phyloP scores from a whole-genome alignment of 1,284 basidiomycete genomes.

The Ustilago hordei region DNA sequence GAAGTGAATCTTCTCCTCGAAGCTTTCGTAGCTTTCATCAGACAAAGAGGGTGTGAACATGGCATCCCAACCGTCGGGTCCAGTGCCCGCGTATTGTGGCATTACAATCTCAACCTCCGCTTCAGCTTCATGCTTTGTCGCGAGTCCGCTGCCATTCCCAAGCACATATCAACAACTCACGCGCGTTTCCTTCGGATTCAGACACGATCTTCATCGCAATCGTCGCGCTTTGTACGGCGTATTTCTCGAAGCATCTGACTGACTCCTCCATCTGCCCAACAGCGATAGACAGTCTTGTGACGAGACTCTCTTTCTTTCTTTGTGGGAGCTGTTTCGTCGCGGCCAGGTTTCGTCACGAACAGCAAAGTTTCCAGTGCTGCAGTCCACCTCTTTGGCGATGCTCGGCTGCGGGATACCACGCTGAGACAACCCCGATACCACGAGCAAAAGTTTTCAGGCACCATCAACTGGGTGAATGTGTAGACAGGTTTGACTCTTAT shows the following conservation, averaged over 20 bases:
- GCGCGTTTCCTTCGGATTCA: neutral
- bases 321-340: neutral
- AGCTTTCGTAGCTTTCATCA: neutral
- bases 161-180: neutral
- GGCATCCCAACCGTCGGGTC: constrained; percentile 7
- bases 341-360: neutral
- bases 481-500: no score
- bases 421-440: constrained; percentile 6
- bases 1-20: neutral
- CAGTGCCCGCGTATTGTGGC: neutral
- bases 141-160: constrained; percentile 8
- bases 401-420: constrained; percentile 3
- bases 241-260: neutral
- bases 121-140: neutral
- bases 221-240: neutral
- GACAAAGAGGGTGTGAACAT: neutral
- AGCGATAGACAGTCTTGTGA: neutral
- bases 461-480: neutral
- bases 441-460: neutral
- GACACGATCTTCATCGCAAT: no score
- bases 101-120: constrained; percentile 3
- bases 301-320: neutral
- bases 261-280: neutral
- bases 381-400: neutral
- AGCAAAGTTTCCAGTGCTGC: neutral